These are phyloP conservation scores for Gnomoniopsis smithogilvyi DNA, from an alignment of 2,329 filamentous ascomycete species.

Conservation along the genomic window DNA sequence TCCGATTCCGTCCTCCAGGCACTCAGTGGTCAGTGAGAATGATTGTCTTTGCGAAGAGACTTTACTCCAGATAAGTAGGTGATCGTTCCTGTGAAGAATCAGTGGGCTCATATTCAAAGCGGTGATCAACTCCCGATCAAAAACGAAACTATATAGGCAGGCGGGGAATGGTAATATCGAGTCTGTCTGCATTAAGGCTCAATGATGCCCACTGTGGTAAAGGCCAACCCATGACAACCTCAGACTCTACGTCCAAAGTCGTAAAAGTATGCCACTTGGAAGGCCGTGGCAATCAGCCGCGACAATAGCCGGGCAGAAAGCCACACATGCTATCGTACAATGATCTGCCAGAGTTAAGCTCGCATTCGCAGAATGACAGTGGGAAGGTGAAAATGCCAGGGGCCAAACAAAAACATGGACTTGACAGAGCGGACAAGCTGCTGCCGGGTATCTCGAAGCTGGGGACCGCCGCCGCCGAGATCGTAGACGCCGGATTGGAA, in stretches of 20 bases:
- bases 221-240: neutral
- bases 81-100: conserved; percentile 6
- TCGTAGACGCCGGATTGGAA: conserved; percentile 11
- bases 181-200: conserved; percentile 16
- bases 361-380: conserved; percentile 5
- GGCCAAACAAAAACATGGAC: conserved; percentile 4
- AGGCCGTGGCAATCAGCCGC: conserved; percentile 3
- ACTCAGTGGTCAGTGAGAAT: neutral
- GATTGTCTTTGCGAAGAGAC: neutral
- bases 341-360: conserved; percentile 20
- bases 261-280: neutral
- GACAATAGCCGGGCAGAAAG: conserved; percentile 6
- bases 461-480: conserved; percentile 6
- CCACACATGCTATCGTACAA: conserved; percentile 16
- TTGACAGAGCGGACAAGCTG: conserved; percentile 7
- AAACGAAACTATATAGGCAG: neutral
- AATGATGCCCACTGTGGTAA: conserved; percentile 7
- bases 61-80: neutral
- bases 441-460: conserved; percentile 17
- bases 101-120: neutral
- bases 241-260: neutral
- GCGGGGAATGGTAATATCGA: neutral
- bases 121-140: neutral
- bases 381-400: conserved; percentile 4
- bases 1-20: neutral